Conservation (phyloP, 208 protist genomes). For the Trypanosoma boissoni region DNA sequence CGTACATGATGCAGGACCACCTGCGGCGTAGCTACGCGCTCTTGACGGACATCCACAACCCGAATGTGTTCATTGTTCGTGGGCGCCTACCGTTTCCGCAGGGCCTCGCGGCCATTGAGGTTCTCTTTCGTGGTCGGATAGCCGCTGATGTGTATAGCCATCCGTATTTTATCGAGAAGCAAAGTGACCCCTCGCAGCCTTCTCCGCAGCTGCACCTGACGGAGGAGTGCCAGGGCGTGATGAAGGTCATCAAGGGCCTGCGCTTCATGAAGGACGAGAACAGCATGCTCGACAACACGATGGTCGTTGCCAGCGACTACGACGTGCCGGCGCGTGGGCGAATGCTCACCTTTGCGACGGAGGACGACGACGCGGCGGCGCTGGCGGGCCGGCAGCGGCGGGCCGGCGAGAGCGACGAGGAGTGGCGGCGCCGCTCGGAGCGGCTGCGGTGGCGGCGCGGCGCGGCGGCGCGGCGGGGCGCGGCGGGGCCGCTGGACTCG, state of each 20-base stretch:
- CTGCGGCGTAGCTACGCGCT: constrained; percentile 62
- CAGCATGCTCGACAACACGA: constrained; percentile 79
- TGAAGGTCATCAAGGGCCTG: constrained; percentile 76
- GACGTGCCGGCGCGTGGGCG: constrained; percentile 37
- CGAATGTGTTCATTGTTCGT: constrained; percentile 62
- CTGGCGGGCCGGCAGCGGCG: not conserved
- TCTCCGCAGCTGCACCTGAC: constrained; percentile 85
- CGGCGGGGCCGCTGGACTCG: constrained; percentile 23
- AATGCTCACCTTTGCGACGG: constrained; percentile 36
- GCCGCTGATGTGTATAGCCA: constrained; percentile 81
- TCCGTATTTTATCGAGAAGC: constrained; percentile 86
- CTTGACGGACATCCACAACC: constrained; percentile 53
- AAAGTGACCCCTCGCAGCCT: constrained; percentile 77
- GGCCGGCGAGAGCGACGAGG: constrained; percentile 13
- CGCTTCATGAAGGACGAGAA: constrained; percentile 84
- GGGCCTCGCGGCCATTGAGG: constrained; percentile 51
- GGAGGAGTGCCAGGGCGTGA: constrained; percentile 78
- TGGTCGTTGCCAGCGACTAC: constrained; percentile 75
- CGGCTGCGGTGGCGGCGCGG: constrained; percentile 9
- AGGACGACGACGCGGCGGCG: constrained; percentile 15
- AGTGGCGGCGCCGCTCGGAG: constrained; percentile 3
- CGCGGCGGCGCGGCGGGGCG: constrained; percentile 6
- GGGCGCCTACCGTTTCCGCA: constrained; percentile 70
- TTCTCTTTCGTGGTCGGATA: constrained; percentile 52
- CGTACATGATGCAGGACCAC: constrained; percentile 83